These are phyloP conservation scores for Rhodotorula diobovata DNA, from an alignment of 768 basidiomycete genomes.

Conservation along the genomic window DNA sequence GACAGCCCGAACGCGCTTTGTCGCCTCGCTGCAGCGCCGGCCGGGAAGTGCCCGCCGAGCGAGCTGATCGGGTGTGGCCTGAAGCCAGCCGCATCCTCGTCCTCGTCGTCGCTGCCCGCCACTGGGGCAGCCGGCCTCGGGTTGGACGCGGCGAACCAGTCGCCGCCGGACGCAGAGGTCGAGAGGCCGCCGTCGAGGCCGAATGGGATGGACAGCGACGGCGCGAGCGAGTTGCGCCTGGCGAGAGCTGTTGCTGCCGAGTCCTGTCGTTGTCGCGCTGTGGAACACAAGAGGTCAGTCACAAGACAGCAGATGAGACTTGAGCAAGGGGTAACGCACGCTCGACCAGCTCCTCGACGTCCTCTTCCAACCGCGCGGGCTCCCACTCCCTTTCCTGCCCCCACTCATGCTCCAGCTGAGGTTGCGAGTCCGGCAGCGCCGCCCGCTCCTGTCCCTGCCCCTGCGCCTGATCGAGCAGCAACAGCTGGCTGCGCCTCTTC, in stretches of 20 bases:
- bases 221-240: conserved; percentile 7
- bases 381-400: neutral
- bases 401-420: too few species aligned
- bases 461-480: neutral
- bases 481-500: neutral
- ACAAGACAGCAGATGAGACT: neutral
- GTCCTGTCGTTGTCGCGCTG: neutral
- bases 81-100: neutral
- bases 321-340: neutral
- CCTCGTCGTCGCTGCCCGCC: conserved; percentile 3
- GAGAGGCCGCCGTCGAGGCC: neutral
- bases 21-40: neutral
- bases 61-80: conserved; percentile 11
- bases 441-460: neutral
- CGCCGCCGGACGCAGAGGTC: neutral
- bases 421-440: neutral
- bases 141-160: conserved; percentile 16
- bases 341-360: neutral
- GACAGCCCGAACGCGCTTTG: neutral
- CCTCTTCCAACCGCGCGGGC: neutral
- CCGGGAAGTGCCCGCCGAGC: neutral
- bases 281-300: neutral
- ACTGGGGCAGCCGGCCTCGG: neutral
- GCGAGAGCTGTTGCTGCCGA: neutral
- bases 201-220: conserved; percentile 28